phyloP scores from a whole-genome alignment of 106 monocot genomes.

The Triglochin maritima region DNA sequence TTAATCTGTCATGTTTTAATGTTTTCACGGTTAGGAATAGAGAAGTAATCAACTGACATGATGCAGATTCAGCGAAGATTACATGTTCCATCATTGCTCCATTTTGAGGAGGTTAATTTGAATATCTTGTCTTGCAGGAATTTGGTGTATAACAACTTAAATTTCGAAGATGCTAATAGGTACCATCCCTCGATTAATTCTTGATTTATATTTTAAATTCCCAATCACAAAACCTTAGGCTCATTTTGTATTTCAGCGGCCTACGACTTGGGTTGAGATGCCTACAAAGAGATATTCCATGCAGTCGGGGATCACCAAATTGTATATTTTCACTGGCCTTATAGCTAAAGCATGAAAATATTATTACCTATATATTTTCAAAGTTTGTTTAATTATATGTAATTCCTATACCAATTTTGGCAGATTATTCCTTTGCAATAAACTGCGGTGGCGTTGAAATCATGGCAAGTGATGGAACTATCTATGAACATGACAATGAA shows the following conservation, averaged over 20 bases:
- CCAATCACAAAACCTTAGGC: background rate
- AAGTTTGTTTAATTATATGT: background rate
- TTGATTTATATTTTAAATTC: background rate
- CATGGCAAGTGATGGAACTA: constrained; percentile 26
- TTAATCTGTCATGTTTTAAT: too few species aligned
- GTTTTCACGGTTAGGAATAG: too few species aligned
- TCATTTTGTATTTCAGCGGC: constrained; percentile 18
- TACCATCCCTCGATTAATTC: background rate
- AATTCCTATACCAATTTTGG: background rate
- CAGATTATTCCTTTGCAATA: constrained; percentile 65
- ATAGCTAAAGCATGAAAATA: background rate
- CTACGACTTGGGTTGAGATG: constrained; percentile 61
- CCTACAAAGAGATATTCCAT: constrained; percentile 61
- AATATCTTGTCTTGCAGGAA: constrained; percentile 1
- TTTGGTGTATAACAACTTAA: background rate
- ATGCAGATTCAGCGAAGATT: background rate
- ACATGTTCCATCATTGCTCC: background rate
- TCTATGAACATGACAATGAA: constrained; percentile 48
- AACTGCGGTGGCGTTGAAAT: constrained; percentile 60
- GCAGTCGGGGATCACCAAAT: constrained; percentile 43
- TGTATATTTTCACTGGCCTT: constrained; percentile 29
- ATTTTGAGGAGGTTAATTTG: too few species aligned
- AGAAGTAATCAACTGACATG: too few species aligned
- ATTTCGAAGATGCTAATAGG: background rate
- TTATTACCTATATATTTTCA: background rate